A percentile compares a stretch with the other conserved stretches of the same genome.
Evolutionary conservation across 192 early-diverging fungal species (phyloP).

Genomic region (Spizellomyces sp.): DNA sequence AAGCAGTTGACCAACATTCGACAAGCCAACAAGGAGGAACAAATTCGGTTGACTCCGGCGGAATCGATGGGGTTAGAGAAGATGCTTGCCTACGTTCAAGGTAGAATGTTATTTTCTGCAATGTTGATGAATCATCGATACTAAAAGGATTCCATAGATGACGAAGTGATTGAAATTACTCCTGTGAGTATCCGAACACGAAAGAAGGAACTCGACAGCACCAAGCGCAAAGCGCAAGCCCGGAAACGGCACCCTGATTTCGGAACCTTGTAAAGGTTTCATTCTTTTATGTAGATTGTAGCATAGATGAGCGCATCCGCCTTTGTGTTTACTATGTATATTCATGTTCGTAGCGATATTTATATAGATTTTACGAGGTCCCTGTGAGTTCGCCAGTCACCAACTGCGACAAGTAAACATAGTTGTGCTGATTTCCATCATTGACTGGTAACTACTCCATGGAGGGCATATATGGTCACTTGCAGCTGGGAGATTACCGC

Average conservation of each 20-base stretch:
- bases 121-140: not conserved
- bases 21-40: conserved; percentile 76
- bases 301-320: no score
- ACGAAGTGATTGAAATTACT: conserved; percentile 86
- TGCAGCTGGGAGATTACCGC: no score
- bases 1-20: conserved; percentile 84
- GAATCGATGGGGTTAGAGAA: conserved; percentile 70
- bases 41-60: conserved; percentile 70
- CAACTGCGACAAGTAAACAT: no score
- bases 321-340: no score
- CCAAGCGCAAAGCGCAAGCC: conserved; percentile 56
- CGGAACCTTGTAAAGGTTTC: conserved; percentile 27
- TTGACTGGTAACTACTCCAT: no score
- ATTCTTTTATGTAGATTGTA: no score
- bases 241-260: conserved; percentile 39
- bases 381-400: no score
- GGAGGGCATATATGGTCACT: no score
- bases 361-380: no score
- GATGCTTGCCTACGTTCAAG: conserved; percentile 74
- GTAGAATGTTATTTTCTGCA: conserved; percentile 17
- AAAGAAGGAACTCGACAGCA: conserved; percentile 73
- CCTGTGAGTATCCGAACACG: conserved; percentile 72
- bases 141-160: conserved; percentile 44
- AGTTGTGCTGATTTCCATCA: no score
- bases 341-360: no score